phyloP scores from a whole-genome alignment of 441 rosid species.

The Arabidopsis hybrid region DNA sequence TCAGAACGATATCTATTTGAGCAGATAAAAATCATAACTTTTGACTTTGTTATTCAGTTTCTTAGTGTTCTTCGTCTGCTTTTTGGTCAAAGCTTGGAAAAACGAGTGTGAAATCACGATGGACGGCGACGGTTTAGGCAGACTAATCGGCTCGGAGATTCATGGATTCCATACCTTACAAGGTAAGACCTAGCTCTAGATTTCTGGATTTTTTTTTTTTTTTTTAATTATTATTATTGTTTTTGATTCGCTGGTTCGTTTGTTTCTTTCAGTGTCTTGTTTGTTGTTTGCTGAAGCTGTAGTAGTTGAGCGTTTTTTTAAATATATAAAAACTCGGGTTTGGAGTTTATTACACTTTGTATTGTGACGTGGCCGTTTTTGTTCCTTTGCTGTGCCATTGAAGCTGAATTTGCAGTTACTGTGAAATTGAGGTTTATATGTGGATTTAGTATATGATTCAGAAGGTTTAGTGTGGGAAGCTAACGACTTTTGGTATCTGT shows the following conservation, averaged over 20 bases:
- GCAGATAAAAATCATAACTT: neutral
- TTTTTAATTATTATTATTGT: neutral
- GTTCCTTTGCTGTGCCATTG: constrained; percentile 12
- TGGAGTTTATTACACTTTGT: constrained; percentile 15
- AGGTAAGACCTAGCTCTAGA: constrained; percentile 52
- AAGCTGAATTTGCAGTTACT: constrained; percentile 14
- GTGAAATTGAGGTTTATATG: neutral
- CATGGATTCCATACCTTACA: constrained; percentile 87
- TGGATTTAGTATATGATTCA: neutral
- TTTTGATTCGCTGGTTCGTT: constrained; percentile 23
- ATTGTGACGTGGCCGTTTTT: constrained; percentile 31
- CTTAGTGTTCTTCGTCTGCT: constrained; percentile 13
- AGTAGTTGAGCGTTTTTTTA: neutral
- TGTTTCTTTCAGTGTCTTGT: neutral
- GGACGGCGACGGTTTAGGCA: constrained; percentile 49
- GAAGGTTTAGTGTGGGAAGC: neutral
- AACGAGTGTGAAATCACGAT: constrained; percentile 37
- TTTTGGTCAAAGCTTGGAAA: constrained; percentile 14
- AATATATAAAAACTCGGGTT: neutral
- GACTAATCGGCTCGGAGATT: constrained; percentile 78
- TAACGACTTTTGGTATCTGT: neutral
- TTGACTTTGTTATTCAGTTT: constrained; percentile 18
- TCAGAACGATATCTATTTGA: constrained; percentile 23
- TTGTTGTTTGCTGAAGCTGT: constrained; percentile 1
- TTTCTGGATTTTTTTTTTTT: constrained; percentile 11